Evolutionary conservation across 2,329 filamentous ascomycete genomes (phyloP).

Genomic region (Bipolaris oryzae): DNA sequence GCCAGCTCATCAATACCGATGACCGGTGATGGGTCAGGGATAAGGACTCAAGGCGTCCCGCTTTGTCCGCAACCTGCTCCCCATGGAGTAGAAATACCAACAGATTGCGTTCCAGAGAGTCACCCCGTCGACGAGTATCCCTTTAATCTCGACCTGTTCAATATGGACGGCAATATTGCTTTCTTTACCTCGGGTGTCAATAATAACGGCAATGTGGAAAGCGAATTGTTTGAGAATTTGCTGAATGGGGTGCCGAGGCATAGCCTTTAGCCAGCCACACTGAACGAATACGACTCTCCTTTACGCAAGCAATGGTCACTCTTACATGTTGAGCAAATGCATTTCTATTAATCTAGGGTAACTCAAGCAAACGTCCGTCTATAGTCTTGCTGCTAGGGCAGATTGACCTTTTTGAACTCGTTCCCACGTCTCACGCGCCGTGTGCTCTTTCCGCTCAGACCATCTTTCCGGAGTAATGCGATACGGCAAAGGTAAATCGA

Average conservation of each 20-base stretch:
- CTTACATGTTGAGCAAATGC: too few relatives aligned
- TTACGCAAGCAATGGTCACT: background rate
- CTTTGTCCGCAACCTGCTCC: background rate
- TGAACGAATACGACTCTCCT: background rate
- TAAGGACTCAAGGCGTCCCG: background rate
- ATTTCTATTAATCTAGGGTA: background rate
- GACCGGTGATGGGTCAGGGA: background rate
- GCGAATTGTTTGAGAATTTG: constrained; percentile 15
- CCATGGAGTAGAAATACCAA: background rate
- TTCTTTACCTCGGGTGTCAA: constrained; percentile 16
- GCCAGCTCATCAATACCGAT: background rate
- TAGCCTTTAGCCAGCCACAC: background rate
- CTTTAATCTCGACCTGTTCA: constrained; percentile 19
- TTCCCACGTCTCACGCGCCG: constrained; percentile 11
- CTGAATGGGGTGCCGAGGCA: background rate
- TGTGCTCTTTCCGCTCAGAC: constrained; percentile 11
- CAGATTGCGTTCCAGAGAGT: background rate
- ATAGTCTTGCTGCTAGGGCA: constrained; percentile 7
- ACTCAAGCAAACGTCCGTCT: background rate
- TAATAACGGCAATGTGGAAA: constrained; percentile 10
- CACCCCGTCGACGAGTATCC: constrained; percentile 10
- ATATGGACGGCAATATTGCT: constrained; percentile 11
- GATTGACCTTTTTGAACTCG: background rate
- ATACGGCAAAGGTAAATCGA: constrained; percentile 16
- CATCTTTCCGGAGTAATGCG: constrained; percentile 12